A percentile compares a stretch with the other conserved stretches of the same genome.
phyloP scores from a whole-genome alignment of 2,329 filamentous ascomycete species.

The Fusarium avenaceum region DNA sequence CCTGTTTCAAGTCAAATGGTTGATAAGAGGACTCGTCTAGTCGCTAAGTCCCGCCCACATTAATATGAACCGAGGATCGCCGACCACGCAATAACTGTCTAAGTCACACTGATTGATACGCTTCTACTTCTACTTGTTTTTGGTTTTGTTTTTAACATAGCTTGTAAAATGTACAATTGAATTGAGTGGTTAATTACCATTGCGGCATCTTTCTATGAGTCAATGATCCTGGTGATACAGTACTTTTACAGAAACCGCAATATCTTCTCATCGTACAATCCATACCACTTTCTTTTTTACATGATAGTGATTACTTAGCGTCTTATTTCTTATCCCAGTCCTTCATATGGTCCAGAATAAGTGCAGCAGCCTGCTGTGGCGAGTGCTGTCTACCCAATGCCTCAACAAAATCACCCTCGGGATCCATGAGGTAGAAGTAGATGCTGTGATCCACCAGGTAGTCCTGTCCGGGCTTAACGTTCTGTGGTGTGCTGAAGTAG shows the following conservation, averaged over 20 bases:
- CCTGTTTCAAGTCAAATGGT: slow-evolving; percentile 20
- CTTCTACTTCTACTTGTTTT: neutral
- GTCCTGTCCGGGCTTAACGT: slow-evolving; percentile 93
- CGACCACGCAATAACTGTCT: slow-evolving; percentile 11
- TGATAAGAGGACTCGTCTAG: slow-evolving; percentile 41
- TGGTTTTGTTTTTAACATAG: neutral
- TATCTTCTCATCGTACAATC: slow-evolving; percentile 38
- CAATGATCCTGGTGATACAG: slow-evolving; percentile 45
- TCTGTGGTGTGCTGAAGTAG: slow-evolving; percentile 93
- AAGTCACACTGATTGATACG: neutral
- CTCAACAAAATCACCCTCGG: slow-evolving; percentile 97
- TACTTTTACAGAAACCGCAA: slow-evolving; percentile 47
- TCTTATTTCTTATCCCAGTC: slow-evolving; percentile 59
- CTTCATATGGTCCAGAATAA: slow-evolving; percentile 89
- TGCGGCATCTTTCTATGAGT: slow-evolving; percentile 42
- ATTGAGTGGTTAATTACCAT: slow-evolving; percentile 49
- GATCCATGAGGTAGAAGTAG: slow-evolving; percentile 99
- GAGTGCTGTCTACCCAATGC: slow-evolving; percentile 95
- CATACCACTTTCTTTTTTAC: slow-evolving; percentile 28
- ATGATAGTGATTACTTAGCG: neutral
- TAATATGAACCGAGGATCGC: slow-evolving; percentile 36
- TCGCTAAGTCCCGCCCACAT: slow-evolving; percentile 46
- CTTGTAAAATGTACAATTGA: slow-evolving; percentile 44
- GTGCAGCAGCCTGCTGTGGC: slow-evolving; percentile 83
- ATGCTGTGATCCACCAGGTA: slow-evolving; percentile 99